A percentile compares a stretch with the other conserved stretches of the same genome.
Conservation (phyloP, 2,329 filamentous ascomycete species). For the Epichloe coenophiala region DNA sequence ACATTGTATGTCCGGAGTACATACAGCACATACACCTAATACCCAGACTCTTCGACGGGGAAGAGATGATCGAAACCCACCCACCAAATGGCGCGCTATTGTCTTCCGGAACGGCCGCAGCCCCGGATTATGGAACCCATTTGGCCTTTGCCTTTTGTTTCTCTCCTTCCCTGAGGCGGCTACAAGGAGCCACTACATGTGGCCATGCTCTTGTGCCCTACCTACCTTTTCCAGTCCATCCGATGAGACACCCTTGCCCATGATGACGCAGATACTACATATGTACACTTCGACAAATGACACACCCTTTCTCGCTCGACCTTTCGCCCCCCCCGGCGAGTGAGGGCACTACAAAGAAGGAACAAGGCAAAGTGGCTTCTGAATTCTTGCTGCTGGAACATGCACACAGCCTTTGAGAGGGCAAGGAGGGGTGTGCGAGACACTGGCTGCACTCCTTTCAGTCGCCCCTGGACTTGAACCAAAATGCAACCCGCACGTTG, state of each 20-base stretch:
- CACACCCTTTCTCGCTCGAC: not conserved
- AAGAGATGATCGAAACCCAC: not conserved
- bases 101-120: constrained; percentile 11
- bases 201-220: too few relatives aligned
- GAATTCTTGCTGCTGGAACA: not conserved
- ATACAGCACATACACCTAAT: not conserved
- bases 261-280: too few relatives aligned
- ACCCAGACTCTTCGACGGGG: not conserved
- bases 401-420: not conserved
- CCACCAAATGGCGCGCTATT: constrained; percentile 9
- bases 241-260: too few relatives aligned
- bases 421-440: not conserved
- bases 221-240: too few relatives aligned
- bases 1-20: too few relatives aligned
- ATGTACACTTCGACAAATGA: too few relatives aligned
- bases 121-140: constrained; percentile 8
- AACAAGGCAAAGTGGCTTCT: not conserved
- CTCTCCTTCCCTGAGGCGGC: not conserved
- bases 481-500: constrained; percentile 12
- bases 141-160: not conserved
- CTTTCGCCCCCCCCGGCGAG: not conserved
- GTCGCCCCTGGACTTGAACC: not conserved
- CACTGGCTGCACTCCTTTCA: not conserved
- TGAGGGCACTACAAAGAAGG: not conserved
- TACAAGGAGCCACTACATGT: too few relatives aligned